phyloP scores from a whole-genome alignment of 331 rosid genomes.

The Quercus tomentella region DNA sequence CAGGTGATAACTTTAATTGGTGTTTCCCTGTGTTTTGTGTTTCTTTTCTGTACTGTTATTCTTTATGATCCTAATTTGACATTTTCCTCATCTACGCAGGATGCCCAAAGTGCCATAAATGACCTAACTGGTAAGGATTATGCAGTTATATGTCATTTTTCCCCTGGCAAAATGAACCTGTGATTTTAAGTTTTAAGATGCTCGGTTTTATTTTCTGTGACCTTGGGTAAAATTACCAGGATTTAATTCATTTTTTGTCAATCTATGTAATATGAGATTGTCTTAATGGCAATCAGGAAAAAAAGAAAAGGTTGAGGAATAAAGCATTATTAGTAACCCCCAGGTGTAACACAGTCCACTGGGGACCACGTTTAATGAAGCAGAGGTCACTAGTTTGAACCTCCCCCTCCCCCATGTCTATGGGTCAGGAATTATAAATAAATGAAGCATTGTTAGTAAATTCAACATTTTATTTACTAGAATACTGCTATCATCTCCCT shows the following conservation, averaged over 20 bases:
- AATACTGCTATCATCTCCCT: background rate
- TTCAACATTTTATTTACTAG: background rate
- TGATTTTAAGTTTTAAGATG: background rate
- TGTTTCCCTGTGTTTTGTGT: background rate
- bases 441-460: background rate
- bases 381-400: too few relatives aligned
- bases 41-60: background rate
- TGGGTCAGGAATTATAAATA: background rate
- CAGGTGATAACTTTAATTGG: conserved; percentile 46
- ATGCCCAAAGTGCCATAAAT: conserved; percentile 94
- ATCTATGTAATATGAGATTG: background rate
- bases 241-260: background rate
- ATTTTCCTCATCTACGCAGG: conserved; percentile 31
- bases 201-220: background rate
- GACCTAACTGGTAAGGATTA: conserved; percentile 82
- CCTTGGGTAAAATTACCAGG: background rate
- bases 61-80: conserved; percentile 10
- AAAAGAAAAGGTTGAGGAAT: background rate
- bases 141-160: background rate
- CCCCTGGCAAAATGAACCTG: background rate
- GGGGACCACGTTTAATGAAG: too few relatives aligned
- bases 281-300: background rate
- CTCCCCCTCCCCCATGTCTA: too few relatives aligned
- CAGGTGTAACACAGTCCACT: too few relatives aligned
- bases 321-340: background rate